Conservation (phyloP, 805 yeast species). For the Candida berthetii region DNA sequence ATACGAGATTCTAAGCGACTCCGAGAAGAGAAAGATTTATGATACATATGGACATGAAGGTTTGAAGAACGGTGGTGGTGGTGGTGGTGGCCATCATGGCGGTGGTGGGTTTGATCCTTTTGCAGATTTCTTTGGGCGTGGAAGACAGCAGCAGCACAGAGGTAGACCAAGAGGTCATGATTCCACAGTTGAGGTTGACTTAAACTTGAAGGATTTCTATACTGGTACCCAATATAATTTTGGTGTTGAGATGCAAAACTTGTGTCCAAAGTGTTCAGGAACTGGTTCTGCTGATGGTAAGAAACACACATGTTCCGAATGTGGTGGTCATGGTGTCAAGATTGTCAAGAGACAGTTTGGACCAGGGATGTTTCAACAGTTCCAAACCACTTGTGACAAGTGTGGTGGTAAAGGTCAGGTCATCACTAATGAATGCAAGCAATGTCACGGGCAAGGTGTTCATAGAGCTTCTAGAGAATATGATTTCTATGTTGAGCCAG, state of each 20-base stretch:
- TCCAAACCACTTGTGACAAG: slow-evolving; percentile 71
- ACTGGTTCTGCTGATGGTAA: slow-evolving; percentile 81
- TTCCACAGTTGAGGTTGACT: slow-evolving; percentile 46
- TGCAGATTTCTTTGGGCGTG: slow-evolving; percentile 49
- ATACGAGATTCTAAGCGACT: slow-evolving; percentile 74
- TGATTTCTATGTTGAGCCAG: slow-evolving; percentile 61
- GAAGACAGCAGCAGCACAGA: slow-evolving; percentile 8
- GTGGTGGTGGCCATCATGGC: slow-evolving; percentile 32
- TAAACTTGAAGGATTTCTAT: slow-evolving; percentile 62
- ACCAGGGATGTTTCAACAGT: slow-evolving; percentile 84
- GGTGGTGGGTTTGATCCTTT: slow-evolving; percentile 58
- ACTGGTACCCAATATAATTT: slow-evolving; percentile 62
- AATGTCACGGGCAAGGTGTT: slow-evolving; percentile 70
- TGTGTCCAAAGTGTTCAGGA: slow-evolving; percentile 77
- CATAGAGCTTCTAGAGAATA: slow-evolving; percentile 48
- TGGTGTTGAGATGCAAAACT: slow-evolving; percentile 59
- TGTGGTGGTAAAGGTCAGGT: slow-evolving; percentile 77
- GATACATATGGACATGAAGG: slow-evolving; percentile 80
- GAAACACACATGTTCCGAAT: slow-evolving; percentile 54
- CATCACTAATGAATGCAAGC: slow-evolving; percentile 57
- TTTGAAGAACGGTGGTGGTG: slow-evolving; percentile 57
- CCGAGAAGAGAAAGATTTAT: slow-evolving; percentile 60
- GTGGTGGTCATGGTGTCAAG: slow-evolving; percentile 72
- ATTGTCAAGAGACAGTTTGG: slow-evolving; percentile 70
- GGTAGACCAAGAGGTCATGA: slow-evolving; percentile 34